Base-by-base conservation (phyloP, 495 filamentous ascomycete species). In the Penicillium steckii region DNA sequence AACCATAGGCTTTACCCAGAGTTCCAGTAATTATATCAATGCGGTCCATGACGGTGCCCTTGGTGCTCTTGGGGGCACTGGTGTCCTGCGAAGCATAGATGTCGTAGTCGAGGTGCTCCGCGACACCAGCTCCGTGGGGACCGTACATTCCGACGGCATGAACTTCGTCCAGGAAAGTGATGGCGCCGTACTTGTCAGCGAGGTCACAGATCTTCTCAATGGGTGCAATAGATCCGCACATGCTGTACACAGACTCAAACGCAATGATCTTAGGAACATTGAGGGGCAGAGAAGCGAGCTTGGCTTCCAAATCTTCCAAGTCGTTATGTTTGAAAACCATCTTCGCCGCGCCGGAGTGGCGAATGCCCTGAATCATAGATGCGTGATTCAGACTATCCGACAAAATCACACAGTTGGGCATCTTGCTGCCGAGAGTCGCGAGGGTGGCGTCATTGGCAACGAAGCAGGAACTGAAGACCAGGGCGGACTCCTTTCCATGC, bases 111-210 rank as follows among this genome's bases (percentile, higher is more conserved):
- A 98, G 82, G 69, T 98, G 94, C 71, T 98, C 94, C 12, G 94
- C 94, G 48, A 98, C 95, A 66, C 94, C 94, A 42, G 92, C 94
- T 56, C 94, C 94, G 60, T 93, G 85, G 64, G 94, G 91, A 62
- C 94, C 94, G 65, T 98, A 98, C 94, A 98, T 98, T 55, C 94
- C 94, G 19, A 98, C 94, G 27, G 94, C 94, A 70, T 98, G 94
- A 43, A 98, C 94, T 79, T 98, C 94, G 65, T 98, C 94, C 67
- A 96, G 74, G 72, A 98, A 97, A 59, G 94, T 98, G 57, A 98
- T 82, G 24, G 94, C 94, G 55, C 94, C 94, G 70, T 98, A 98
- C 72, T 96, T 96, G 48, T 97, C 91, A 12, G 94, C 91, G 21
- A 98, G 77, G 66, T 97, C 91, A 67, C 91, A 96, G 48, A 98